Conservation (phyloP, 106 monocot species). For the Chionographis japonica region DNA sequence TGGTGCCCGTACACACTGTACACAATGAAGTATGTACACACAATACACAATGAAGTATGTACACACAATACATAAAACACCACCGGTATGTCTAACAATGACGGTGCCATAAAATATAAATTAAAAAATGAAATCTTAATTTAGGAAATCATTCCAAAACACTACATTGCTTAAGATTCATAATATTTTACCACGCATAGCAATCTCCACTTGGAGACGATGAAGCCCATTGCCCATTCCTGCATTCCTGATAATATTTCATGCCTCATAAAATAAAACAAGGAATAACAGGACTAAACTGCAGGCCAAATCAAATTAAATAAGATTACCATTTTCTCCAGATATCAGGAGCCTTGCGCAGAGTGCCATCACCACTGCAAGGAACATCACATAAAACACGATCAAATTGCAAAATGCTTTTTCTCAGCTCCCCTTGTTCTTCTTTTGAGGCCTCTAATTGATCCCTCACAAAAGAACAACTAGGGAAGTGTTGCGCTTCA, state of each 20-base stretch:
- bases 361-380: slow-evolving; percentile 96
- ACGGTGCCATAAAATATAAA: too few species aligned
- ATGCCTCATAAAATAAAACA: slow-evolving; percentile 10
- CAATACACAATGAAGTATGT: too few species aligned
- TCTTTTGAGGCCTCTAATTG: slow-evolving; percentile 16
- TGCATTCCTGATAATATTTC: slow-evolving; percentile 65
- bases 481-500: slow-evolving; percentile 92
- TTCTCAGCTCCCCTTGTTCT: slow-evolving; percentile 20
- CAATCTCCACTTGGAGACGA: slow-evolving; percentile 88
- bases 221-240: slow-evolving; percentile 96
- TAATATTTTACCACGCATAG: slow-evolving; percentile 75
- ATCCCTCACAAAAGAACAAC: slow-evolving; percentile 33
- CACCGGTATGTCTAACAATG: too few species aligned
- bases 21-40: too few species aligned
- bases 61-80: too few species aligned
- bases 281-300: slow-evolving; percentile 1
- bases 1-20: too few species aligned
- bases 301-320: not conserved
- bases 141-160: not conserved
- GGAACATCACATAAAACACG: slow-evolving; percentile 98
- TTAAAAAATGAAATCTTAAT: not conserved
- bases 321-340: slow-evolving; percentile 90
- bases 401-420: slow-evolving; percentile 59
- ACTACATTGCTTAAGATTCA: not conserved
- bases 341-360: slow-evolving; percentile 97